These are phyloP conservation scores for Irpex lacteus DNA, from an alignment of 1,284 basidiomycete genomes.

Conservation along the genomic window DNA sequence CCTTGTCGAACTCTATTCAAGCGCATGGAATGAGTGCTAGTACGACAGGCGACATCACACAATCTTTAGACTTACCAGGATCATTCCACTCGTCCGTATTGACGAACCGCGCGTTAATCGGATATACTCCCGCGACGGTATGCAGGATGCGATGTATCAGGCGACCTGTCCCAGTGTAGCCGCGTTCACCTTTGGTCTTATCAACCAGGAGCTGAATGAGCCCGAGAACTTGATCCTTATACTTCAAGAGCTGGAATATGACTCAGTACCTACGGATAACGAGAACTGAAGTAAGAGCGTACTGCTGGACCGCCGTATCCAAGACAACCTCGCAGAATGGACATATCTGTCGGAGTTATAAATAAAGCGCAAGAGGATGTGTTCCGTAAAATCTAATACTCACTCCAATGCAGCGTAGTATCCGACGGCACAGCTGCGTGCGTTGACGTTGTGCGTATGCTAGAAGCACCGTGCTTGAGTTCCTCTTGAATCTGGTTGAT, in stretches of 20 bases:
- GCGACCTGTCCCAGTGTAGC: conserved; percentile 81
- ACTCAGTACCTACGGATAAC: background rate
- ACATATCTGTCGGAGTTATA: conserved; percentile 51
- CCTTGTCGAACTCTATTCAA: conserved; percentile 63
- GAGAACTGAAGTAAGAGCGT: conserved; percentile 22
- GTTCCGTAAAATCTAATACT: conserved; percentile 29
- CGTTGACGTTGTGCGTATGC: conserved; percentile 84
- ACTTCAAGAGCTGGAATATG: conserved; percentile 57
- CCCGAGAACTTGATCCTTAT: conserved; percentile 68
- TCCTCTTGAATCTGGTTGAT: conserved; percentile 82
- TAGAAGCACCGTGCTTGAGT: conserved; percentile 90
- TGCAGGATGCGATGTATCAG: conserved; percentile 79
- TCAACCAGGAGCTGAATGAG: conserved; percentile 73
- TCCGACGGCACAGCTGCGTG: conserved; percentile 83
- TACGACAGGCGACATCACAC: background rate
- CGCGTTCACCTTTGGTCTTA: conserved; percentile 86
- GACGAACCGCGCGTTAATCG: conserved; percentile 79
- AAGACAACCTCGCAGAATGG: conserved; percentile 76
- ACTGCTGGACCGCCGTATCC: conserved; percentile 69
- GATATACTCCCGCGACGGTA: conserved; percentile 79
- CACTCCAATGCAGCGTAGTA: conserved; percentile 93
- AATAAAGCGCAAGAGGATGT: conserved; percentile 2
- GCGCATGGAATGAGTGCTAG: background rate
- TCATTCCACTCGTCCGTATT: conserved; percentile 84
- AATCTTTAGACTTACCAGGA: conserved; percentile 47